Evolutionary conservation across 192 early-diverging fungal species (phyloP).

Genomic region (Chytriomyces hyalinus): DNA sequence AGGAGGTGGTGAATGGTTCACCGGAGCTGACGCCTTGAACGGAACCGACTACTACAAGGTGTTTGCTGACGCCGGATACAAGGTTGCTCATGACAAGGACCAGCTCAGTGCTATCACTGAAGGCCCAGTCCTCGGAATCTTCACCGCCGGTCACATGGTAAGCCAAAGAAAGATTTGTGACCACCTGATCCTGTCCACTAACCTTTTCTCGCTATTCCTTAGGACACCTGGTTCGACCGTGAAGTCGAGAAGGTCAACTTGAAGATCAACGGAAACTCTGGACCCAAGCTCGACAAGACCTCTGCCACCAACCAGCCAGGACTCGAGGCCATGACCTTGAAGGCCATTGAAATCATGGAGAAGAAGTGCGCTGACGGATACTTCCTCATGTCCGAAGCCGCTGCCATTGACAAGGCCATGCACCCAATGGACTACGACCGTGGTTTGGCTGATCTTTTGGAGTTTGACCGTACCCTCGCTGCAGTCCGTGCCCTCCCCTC

Average conservation of each 20-base stretch:
- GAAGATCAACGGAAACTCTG: conserved; percentile 35
- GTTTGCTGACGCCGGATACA: conserved; percentile 62
- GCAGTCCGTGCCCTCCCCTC: conserved; percentile 59
- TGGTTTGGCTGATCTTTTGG: conserved; percentile 67
- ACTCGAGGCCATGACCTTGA: conserved; percentile 62
- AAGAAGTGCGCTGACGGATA: conserved; percentile 65
- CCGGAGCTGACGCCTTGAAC: conserved; percentile 29
- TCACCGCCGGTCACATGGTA: conserved; percentile 57
- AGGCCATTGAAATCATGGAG: conserved; percentile 65
- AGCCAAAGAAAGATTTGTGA: not conserved
- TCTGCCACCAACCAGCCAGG: conserved; percentile 63
- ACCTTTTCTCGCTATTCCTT: not conserved
- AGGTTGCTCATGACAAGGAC: conserved; percentile 55
- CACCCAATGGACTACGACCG: conserved; percentile 68
- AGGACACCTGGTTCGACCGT: conserved; percentile 69
- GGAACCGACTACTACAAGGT: conserved; percentile 37
- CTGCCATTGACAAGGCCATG: conserved; percentile 68
- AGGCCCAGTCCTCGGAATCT: conserved; percentile 67
- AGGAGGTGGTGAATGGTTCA: conserved; percentile 69
- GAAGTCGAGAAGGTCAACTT: conserved; percentile 61
- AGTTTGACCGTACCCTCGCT: conserved; percentile 66
- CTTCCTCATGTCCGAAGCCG: conserved; percentile 71
- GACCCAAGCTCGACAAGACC: conserved; percentile 47
- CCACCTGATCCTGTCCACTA: not conserved
- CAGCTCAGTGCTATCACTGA: conserved; percentile 53